Evolutionary conservation across 225 moss, liverwort and hornwort species (phyloP).

Genomic region (Bryum argenteum): DNA sequence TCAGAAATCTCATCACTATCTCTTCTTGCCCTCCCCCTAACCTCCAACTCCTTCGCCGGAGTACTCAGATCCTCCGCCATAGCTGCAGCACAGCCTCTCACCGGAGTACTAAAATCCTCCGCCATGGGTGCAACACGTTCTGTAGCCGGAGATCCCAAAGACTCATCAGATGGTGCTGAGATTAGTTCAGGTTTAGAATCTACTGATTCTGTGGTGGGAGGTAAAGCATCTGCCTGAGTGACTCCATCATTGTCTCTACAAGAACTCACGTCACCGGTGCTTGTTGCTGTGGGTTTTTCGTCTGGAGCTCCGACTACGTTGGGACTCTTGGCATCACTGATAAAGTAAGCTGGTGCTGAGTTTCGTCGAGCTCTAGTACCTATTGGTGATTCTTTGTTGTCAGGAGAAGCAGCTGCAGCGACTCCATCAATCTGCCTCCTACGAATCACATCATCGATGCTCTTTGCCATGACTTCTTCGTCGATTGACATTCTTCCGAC

Average conservation of each 20-base stretch:
- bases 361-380: neutral
- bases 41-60: no score
- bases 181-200: neutral
- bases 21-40: no score
- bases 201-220: neutral
- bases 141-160: neutral
- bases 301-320: no score
- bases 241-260: neutral
- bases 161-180: neutral
- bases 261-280: neutral
- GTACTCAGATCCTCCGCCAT: no score
- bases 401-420: neutral
- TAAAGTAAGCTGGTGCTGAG: neutral
- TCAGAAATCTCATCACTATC: no score
- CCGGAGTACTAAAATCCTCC: neutral
- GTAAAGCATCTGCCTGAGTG: neutral
- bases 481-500: neutral
- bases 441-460: neutral
- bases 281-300: conserved; percentile 3
- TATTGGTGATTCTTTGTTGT: neutral
- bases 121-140: neutral
- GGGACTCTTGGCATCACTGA: no score
- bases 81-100: no score
- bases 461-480: conserved; percentile 11
- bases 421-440: neutral